phyloP scores from a whole-genome alignment of 2,329 filamentous ascomycete genomes.

The Xylariales sp. region DNA sequence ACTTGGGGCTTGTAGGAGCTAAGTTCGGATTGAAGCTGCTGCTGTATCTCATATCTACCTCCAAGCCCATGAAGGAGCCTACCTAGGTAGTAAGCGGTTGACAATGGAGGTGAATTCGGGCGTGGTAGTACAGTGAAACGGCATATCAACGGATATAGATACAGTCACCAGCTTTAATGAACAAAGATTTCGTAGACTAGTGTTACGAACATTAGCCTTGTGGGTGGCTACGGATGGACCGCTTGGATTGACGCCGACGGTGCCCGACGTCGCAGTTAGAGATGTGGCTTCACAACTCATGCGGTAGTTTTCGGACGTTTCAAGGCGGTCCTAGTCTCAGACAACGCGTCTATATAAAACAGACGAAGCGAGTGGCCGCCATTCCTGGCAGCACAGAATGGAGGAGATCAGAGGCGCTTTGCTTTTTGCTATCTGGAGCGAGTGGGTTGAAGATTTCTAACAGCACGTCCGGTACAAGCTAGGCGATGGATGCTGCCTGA shows the following conservation, averaged over 20 bases:
- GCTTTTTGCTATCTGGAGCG: neutral
- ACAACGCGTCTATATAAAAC: conserved; percentile 18
- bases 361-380: conserved; percentile 15
- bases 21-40: neutral
- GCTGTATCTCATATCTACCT: conserved; percentile 7
- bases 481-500: too few species aligned
- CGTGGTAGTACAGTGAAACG: conserved; percentile 1
- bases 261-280: neutral
- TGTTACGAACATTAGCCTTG: neutral
- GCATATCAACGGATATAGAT: conserved; percentile 5
- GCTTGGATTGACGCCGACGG: neutral
- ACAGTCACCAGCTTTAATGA: neutral
- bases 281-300: conserved; percentile 6
- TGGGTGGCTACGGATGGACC: neutral
- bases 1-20: too few species aligned
- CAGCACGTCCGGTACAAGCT: too few species aligned
- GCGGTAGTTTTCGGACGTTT: neutral
- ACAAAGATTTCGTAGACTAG: conserved; percentile 5
- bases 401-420: neutral
- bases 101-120: conserved; percentile 1
- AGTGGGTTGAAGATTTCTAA: too few species aligned
- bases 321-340: conserved; percentile 3
- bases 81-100: neutral
- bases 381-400: conserved; percentile 17
- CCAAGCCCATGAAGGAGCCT: conserved; percentile 5